Evolutionary conservation across 2,329 filamentous ascomycete genomes (phyloP), one percentile per base, ranked within the genome.

Genomic region (Lachnellula suecica): DNA sequence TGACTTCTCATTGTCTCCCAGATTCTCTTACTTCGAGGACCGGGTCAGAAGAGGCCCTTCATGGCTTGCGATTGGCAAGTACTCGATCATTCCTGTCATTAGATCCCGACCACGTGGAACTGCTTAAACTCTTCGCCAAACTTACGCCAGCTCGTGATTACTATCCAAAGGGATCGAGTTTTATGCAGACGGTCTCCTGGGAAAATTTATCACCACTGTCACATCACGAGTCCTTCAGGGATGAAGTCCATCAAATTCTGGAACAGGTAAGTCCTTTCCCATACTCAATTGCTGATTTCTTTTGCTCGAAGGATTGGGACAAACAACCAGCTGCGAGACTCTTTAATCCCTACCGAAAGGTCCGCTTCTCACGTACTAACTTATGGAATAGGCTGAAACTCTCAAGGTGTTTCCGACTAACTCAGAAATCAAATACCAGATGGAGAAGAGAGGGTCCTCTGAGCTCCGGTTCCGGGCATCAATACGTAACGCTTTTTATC

Each of bases 21-120:
- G 59, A 62, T 43, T 2, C 20, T 15, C 53, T 65, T 4, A 62
- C 59, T 15, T 56, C 49, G 0, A 64, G 66, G 4, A 85, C 79
- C 0, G 82, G 83, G 0, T 82, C 79, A 0, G 81, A 85, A 56
- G 64, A 78, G 42, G 78, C 80, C 0, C 58, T 85, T 0, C 56
- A 61, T 0, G 78, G 81, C 1, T 61, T 85, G 1, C 40, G 52
- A 0, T 79, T 77, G 0, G 78, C 78, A 0, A 70, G 78, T 0
- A 64, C 82, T 0, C 61, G 66, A 17, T 85, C 81, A 0, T 77
- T 78, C 43, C 63, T 69, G 2, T 43, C 58, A 1, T 65, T 84
- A 0, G 63, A 64, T 2, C 20, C 52, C 0, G 66, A 68, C 0
- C 68, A 77, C 4, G 47, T 70, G 2, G 41, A 60, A 1, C 46